A percentile compares a stretch with the other conserved stretches of the same genome.
phyloP scores from a whole-genome alignment of 495 filamentous ascomycete genomes.

The Talaromyces adpressus region DNA sequence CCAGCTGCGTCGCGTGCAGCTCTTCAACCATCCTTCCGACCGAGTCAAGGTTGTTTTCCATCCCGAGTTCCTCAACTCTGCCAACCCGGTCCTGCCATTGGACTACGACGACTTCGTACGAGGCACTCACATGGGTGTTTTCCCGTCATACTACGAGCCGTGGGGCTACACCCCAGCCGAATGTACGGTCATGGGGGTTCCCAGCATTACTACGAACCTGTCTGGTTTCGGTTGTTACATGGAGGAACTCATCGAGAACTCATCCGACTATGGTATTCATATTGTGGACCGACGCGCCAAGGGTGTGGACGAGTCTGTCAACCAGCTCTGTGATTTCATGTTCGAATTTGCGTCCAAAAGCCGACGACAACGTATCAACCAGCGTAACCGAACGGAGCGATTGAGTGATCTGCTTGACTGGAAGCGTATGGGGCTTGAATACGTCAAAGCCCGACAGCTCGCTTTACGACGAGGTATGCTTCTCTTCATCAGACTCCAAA shows the following conservation, averaged over 20 bases:
- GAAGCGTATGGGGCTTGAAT: constrained; percentile 99
- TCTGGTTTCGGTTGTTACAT: constrained; percentile 99
- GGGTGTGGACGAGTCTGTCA: constrained; percentile 95
- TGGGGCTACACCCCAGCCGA: constrained; percentile 99
- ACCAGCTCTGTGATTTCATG: constrained; percentile 89
- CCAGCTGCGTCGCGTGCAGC: constrained; percentile 89
- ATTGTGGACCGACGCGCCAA: constrained; percentile 95
- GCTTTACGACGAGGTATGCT: constrained; percentile 69
- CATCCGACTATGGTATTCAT: constrained; percentile 95
- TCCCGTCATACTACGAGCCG: constrained; percentile 96
- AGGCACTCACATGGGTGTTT: constrained; percentile 90
- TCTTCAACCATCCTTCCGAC: constrained; percentile 93
- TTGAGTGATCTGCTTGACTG: constrained; percentile 93
- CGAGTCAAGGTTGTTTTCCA: constrained; percentile 98
- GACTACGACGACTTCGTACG: constrained; percentile 99
- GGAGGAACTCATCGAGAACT: constrained; percentile 98
- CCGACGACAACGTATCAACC: constrained; percentile 93
- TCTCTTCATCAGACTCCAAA: background rate
- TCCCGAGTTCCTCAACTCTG: constrained; percentile 92
- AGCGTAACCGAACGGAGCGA: constrained; percentile 94
- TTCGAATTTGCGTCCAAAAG: constrained; percentile 93
- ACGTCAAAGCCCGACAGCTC: constrained; percentile 92
- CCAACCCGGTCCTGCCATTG: constrained; percentile 88
- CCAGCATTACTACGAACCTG: constrained; percentile 95
- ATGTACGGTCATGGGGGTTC: constrained; percentile 98